phyloP scores from a whole-genome alignment of 352 stramenopile species.

The Pythium folliculosum region DNA sequence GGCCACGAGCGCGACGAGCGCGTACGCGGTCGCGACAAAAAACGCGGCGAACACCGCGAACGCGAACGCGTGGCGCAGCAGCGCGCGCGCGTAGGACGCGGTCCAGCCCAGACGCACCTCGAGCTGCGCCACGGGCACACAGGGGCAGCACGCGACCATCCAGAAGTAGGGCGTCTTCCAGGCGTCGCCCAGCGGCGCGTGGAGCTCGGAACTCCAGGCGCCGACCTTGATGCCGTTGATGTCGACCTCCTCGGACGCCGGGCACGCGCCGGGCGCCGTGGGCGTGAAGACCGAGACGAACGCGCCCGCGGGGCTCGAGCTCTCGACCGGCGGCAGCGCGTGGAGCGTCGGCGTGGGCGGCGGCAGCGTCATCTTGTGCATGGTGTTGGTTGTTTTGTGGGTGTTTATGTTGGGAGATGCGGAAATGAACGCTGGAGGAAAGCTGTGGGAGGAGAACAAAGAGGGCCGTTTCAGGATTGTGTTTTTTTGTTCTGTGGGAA shows the following conservation, averaged over 20 bases:
- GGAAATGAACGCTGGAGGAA: too few relatives aligned
- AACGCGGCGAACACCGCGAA: slow-evolving; percentile 16
- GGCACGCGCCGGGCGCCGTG: slow-evolving; percentile 12
- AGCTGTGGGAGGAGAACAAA: too few relatives aligned
- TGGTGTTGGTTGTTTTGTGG: slow-evolving; percentile 6
- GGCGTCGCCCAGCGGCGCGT: slow-evolving; percentile 6
- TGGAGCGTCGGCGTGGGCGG: slow-evolving; percentile 3
- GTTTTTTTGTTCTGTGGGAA: too few relatives aligned
- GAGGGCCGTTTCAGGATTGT: too few relatives aligned
- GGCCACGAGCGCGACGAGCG: slow-evolving; percentile 6
- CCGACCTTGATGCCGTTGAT: slow-evolving; percentile 29
- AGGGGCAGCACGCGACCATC: slow-evolving; percentile 29
- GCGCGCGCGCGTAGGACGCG: slow-evolving; percentile 14
- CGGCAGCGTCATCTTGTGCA: slow-evolving; percentile 1
- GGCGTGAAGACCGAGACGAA: slow-evolving; percentile 31
- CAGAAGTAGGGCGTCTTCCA: slow-evolving; percentile 21
- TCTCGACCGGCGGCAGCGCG: slow-evolving; percentile 8
- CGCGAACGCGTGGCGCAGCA: slow-evolving; percentile 14
- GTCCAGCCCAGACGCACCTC: slow-evolving; percentile 23
- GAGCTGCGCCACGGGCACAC: slow-evolving; percentile 25
- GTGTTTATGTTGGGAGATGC: not conserved
- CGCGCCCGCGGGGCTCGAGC: slow-evolving; percentile 20
- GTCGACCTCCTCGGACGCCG: slow-evolving; percentile 22
- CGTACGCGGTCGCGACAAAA: slow-evolving; percentile 17
- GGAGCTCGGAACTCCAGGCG: slow-evolving; percentile 15